Base-by-base conservation (phyloP, 768 basidiomycete species). In the Boletus barrowsii region DNA sequence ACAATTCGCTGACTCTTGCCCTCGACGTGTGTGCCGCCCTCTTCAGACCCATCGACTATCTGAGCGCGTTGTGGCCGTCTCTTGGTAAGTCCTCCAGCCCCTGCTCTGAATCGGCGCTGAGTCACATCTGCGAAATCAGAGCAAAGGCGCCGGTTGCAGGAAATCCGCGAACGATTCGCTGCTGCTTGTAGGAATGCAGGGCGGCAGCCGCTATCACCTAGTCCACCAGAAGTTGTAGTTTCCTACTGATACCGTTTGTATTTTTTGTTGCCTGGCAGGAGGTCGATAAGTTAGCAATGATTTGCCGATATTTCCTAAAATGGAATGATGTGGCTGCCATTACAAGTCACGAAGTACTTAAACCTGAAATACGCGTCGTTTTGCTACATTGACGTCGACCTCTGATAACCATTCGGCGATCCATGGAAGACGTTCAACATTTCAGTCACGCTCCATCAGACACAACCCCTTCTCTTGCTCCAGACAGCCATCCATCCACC, bases 21-120 rank as follows among this genome's bases (percentile, higher is more conserved):
- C 72, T 89, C 56, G 82, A 86, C 33, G 80, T 85, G 42, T 80
- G 82, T 55, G 80, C 79, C 60, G 76, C 81, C 10, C 71, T 88
- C n/a, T 65, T 88, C 41, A 75, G 78, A 24, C 80, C 82, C 10
- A 74, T 84, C 43, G 82, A 87, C 61, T 86, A 83, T 66, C 66
- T 87, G 55, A 79, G 79, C 44, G 73, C 76, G 7, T 61, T 87
- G 42, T 87, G 85, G 84, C 86, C 87, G 0, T 87, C 84, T 64
- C 63, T 72, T 51, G 81, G 86, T 86, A 61, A 61, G 73, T 67
- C 40, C 33, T 53, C 54, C 42, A 29, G 51, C 26, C 40, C 5
- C 37, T 37, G 35, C 4, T 35, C 15, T 39, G 18, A 32, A 30
- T 43, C 10, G 20, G 14, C 42, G 41, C 59, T 60, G 56, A 63